A percentile compares a stretch with the other conserved stretches of the same genome.
Evolutionary conservation across 2,329 filamentous ascomycete genomes (phyloP).

Genomic region (Paecilomyces dactylethromorphus): DNA sequence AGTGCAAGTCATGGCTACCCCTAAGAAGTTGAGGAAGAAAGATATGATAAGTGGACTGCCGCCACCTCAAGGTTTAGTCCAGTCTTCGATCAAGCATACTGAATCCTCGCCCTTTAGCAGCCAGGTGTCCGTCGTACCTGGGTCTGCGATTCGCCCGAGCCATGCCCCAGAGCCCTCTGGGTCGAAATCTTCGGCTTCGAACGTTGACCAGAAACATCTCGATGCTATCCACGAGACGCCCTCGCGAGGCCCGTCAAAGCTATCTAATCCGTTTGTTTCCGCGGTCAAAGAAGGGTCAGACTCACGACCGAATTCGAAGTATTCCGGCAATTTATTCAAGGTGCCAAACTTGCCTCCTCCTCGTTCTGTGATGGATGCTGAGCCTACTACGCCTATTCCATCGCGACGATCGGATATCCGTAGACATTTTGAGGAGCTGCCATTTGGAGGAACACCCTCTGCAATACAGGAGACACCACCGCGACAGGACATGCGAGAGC

Average conservation of each 20-base stretch:
- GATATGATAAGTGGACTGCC: constrained; percentile 21
- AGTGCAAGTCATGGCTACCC: constrained; percentile 45
- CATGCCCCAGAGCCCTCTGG: not conserved
- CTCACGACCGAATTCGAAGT: constrained; percentile 4
- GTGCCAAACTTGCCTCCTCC: constrained; percentile 4
- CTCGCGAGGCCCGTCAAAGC: constrained; percentile 24
- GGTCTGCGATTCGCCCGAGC: constrained; percentile 21
- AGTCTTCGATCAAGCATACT: constrained; percentile 23
- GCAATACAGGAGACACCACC: constrained; percentile 11
- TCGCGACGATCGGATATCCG: not conserved
- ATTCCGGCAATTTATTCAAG: constrained; percentile 9
- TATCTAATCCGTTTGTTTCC: constrained; percentile 8
- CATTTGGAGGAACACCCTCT: not conserved
- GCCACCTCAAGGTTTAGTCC: constrained; percentile 17
- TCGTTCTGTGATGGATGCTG: not conserved
- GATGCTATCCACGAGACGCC: constrained; percentile 34
- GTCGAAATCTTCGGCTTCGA: not conserved
- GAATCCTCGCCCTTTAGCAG: constrained; percentile 18
- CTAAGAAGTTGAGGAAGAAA: constrained; percentile 31
- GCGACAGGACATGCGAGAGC: not conserved
- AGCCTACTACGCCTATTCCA: not conserved
- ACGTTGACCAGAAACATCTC: constrained; percentile 4
- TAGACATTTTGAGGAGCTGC: not conserved
- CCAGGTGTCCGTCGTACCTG: constrained; percentile 26
- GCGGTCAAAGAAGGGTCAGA: constrained; percentile 5